A percentile compares a stretch with the other conserved stretches of the same genome.
These are phyloP conservation scores for Centrapalus pauciflorus DNA, from an alignment of 129 eudicot genomes.

Conservation along the genomic window DNA sequence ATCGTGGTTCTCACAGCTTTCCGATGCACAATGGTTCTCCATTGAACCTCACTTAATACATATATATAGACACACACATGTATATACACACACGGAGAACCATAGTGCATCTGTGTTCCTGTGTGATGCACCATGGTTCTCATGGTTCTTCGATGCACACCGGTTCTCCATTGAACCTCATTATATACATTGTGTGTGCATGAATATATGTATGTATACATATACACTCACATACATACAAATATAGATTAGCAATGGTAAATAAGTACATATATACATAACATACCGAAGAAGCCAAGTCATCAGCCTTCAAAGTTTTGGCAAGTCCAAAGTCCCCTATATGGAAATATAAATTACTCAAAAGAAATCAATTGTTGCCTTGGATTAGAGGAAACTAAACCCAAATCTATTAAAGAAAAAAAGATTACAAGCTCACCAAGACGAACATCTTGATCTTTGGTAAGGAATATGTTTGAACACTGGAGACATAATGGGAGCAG, in stretches of 20 bases:
- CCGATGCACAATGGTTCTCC: too few relatives aligned
- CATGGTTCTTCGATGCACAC: too few relatives aligned
- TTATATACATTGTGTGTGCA: too few relatives aligned
- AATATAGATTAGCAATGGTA: background rate
- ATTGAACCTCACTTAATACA: too few relatives aligned
- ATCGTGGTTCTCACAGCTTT: too few relatives aligned
- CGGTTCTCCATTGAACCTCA: too few relatives aligned
- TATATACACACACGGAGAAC: too few relatives aligned
- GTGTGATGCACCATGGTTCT: too few relatives aligned
- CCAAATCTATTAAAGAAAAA: constrained; percentile 5
- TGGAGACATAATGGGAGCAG: constrained; percentile 30
- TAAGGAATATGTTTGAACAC: constrained; percentile 97
- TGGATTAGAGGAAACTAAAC: background rate
- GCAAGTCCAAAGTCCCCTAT: constrained; percentile 99
- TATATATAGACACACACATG: too few relatives aligned
- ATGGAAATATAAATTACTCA: constrained; percentile 11
- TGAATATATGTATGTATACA: too few relatives aligned
- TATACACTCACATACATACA: too few relatives aligned
- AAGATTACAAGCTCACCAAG: constrained; percentile 62
- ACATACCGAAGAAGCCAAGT: constrained; percentile 96
- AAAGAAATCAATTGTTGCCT: background rate
- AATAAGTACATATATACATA: constrained; percentile 15
- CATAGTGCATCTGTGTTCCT: too few relatives aligned
- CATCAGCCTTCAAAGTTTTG: constrained; percentile 95
- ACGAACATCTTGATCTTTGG: constrained; percentile 95